phyloP scores from a whole-genome alignment of 176 grass and related monocot species.

The Aechmea fasciata region DNA sequence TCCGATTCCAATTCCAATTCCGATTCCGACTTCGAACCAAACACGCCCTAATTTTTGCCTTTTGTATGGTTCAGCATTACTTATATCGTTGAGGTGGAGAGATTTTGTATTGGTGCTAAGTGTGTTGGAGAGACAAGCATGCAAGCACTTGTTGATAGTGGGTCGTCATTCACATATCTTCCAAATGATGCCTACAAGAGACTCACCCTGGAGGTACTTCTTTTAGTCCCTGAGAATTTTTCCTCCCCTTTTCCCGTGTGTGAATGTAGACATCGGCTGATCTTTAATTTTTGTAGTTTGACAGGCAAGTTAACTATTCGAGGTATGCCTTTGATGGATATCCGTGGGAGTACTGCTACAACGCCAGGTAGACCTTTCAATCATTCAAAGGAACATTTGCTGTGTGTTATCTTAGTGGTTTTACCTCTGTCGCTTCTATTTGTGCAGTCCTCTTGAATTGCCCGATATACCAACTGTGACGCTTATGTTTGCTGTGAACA shows the following conservation, averaged over 20 bases:
- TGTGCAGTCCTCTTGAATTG: conserved; percentile 54
- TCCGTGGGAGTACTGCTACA: conserved; percentile 72
- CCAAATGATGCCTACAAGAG: conserved; percentile 59
- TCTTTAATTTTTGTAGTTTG: conserved; percentile 53
- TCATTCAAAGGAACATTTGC: conserved; percentile 12
- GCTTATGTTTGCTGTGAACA: conserved; percentile 54
- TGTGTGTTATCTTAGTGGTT: conserved; percentile 10
- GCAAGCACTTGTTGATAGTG: conserved; percentile 75
- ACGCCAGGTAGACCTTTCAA: conserved; percentile 47
- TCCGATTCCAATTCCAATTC: too few species aligned
- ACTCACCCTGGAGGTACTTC: conserved; percentile 54
- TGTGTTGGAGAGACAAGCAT: conserved; percentile 55
- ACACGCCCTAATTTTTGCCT: neutral
- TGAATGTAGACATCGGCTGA: conserved; percentile 16
- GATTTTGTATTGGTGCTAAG: conserved; percentile 68
- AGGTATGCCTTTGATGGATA: conserved; percentile 32
- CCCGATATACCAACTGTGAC: conserved; percentile 56
- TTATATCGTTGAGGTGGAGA: conserved; percentile 61
- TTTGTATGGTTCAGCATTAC: conserved; percentile 40
- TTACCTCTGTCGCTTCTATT: conserved; percentile 23
- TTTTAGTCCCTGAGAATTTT: neutral
- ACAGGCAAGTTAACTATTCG: conserved; percentile 70
- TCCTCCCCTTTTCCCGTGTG: neutral
- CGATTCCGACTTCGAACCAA: too few species aligned
- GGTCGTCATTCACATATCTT: conserved; percentile 80